Evolutionary conservation across 73 alveolate species (phyloP), one percentile per base, ranked within the genome.

Genomic region (Urostyla sp.): DNA sequence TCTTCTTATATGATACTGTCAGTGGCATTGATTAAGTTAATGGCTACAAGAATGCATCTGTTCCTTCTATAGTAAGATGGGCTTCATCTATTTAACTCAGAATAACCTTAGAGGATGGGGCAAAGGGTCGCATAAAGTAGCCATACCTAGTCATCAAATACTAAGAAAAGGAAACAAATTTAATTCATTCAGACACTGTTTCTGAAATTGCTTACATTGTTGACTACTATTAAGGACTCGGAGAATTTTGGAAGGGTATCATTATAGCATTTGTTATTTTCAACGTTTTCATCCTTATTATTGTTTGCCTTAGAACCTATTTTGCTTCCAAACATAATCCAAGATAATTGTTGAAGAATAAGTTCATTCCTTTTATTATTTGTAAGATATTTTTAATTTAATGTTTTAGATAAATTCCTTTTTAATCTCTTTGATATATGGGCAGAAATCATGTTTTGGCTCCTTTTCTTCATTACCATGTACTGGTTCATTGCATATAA

Each of bases 401-500:
- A n/a, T n/a, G n/a, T n/a, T n/a, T n/a, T n/a, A n/a, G n/a, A n/a
- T n/a, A n/a, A n/a, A n/a, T n/a, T 87, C 15, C 10, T 80, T 16
- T 69, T 66, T 40, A 72, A 75, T 57, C 13, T 77, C 0, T 66
- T 75, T 35, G 89, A 77, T 81, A 78, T 53, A 30, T 85, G 84
- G 77, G 90, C 92, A 28, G 78, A 54, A 16, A 78, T 90, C 27
- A 84, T 80, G 80, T 92, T 92, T 55, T 90, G 95, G 95, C 82
- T 84, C 55, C 53, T 86, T 37, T 90, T 92, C 40, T 74, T 79
- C n/a, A 56, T 86, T 10, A 54, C 95, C 24, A 92, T 90, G 1
- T 90, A 92, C 80, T 89, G 96, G 98, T 92, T 86, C 67, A 72
- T 86, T 43, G 49, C 81, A 53, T 92, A 54, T 76, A 92, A 92